Conservation (phyloP, 306 rosid species). For the Casuarina cunninghamiana region DNA sequence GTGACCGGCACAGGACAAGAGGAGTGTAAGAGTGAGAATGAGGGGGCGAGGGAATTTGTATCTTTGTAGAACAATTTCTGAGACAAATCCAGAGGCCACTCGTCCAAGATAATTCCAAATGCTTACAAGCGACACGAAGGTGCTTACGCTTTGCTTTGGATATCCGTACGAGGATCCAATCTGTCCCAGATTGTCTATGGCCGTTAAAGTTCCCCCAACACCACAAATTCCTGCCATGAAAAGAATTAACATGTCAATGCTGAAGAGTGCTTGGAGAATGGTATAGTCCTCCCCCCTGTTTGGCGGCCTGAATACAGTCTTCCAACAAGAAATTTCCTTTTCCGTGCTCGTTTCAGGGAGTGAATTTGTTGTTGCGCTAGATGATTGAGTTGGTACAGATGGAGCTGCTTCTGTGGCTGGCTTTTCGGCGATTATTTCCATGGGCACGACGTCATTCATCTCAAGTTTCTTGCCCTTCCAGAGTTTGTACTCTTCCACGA, state of each 20-base stretch:
- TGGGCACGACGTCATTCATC: constrained; percentile 8
- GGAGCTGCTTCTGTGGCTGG: constrained; percentile 5
- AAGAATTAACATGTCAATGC: constrained; percentile 49
- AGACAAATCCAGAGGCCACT: constrained; percentile 46
- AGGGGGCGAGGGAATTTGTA: constrained; percentile 54
- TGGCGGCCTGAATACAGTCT: constrained; percentile 41
- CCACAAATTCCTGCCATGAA: constrained; percentile 50
- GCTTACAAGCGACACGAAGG: constrained; percentile 53
- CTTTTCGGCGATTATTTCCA: constrained; percentile 29
- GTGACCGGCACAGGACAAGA: constrained; percentile 53
- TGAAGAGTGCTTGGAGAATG: constrained; percentile 56
- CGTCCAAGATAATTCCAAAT: constrained; percentile 65
- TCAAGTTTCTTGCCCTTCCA: constrained; percentile 8
- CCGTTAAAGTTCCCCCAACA: constrained; percentile 57
- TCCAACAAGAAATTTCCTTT: constrained; percentile 42
- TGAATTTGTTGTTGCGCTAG: not conserved
- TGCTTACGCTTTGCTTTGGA: constrained; percentile 38
- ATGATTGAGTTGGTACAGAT: not conserved
- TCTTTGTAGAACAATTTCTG: constrained; percentile 36
- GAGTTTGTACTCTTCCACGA: constrained; percentile 44
- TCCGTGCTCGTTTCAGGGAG: not conserved
- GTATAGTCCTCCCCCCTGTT: constrained; percentile 57
- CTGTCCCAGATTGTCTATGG: constrained; percentile 54
- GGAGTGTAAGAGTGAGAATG: constrained; percentile 43
- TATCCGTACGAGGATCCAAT: constrained; percentile 40